phyloP scores from a whole-genome alignment of 169 alveolate species.

The Plasmodium gaboni region DNA sequence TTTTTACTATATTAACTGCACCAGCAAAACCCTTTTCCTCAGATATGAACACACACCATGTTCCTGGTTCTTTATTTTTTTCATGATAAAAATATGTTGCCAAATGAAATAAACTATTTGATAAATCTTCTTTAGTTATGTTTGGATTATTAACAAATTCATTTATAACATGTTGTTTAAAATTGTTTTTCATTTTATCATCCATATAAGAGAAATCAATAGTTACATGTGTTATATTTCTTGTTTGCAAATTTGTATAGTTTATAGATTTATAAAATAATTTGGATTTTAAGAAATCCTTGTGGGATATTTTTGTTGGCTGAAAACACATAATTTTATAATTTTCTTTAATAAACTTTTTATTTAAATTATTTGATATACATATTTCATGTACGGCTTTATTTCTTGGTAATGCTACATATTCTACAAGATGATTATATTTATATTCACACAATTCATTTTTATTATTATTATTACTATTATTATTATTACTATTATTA shows the following conservation, averaged over 20 bases:
- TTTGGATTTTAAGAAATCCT: slow-evolving; percentile 53
- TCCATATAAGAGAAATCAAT: slow-evolving; percentile 71
- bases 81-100: slow-evolving; percentile 66
- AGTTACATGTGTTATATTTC: slow-evolving; percentile 42
- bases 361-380: slow-evolving; percentile 35
- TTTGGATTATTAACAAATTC: slow-evolving; percentile 56
- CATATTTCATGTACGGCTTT: slow-evolving; percentile 47
- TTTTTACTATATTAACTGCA: slow-evolving; percentile 24
- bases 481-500: too few species aligned
- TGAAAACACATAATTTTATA: slow-evolving; percentile 44
- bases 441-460: background rate
- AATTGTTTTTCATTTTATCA: slow-evolving; percentile 69
- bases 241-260: slow-evolving; percentile 26
- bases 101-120: slow-evolving; percentile 30
- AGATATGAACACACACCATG: slow-evolving; percentile 76
- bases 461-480: too few species aligned
- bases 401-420: slow-evolving; percentile 33
- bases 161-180: slow-evolving; percentile 71
- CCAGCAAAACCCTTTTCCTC: slow-evolving; percentile 36
- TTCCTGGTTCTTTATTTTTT: slow-evolving; percentile 7
- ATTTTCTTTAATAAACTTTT: slow-evolving; percentile 14
- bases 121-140: slow-evolving; percentile 46
- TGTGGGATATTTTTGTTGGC: slow-evolving; percentile 6
- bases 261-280: slow-evolving; percentile 50
- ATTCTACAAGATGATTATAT: slow-evolving; percentile 32